A percentile compares a stretch with the other conserved stretches of the same genome.
Conservation (phyloP, 306 rosid species). For the Adenanthera pavonina region DNA sequence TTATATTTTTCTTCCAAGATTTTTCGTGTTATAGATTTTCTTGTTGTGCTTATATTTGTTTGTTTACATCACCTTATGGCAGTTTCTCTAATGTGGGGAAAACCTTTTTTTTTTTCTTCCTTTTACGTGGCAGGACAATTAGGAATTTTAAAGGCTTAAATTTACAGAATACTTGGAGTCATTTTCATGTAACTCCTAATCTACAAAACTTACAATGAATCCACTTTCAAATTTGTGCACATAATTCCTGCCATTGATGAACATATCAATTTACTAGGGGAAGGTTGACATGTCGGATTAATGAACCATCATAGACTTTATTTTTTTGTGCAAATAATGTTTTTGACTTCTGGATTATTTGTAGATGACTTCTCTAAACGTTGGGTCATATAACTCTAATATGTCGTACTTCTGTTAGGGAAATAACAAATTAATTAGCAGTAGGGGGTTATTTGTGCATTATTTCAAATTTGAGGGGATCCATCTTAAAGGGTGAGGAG, state of each 20-base stretch:
- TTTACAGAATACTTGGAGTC: no score
- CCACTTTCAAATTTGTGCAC: not conserved
- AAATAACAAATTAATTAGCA: not conserved
- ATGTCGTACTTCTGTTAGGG: not conserved
- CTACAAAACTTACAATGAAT: no score
- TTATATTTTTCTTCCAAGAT: not conserved
- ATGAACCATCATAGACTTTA: not conserved
- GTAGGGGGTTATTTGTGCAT: not conserved
- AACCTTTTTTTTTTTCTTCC: no score
- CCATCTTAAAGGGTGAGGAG: not conserved
- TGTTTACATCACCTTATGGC: not conserved
- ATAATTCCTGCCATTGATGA: not conserved
- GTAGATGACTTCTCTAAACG: not conserved
- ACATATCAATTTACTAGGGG: no score
- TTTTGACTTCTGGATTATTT: not conserved
- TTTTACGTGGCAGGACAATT: no score
- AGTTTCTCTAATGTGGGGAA: no score
- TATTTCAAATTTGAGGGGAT: not conserved
- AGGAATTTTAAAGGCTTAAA: no score
- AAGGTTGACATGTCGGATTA: not conserved
- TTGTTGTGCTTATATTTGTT: not conserved
- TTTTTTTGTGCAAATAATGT: not conserved
- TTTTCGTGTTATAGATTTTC: not conserved
- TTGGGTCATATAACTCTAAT: not conserved
- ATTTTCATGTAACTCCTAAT: no score